Evolutionary conservation across 108 stramenopile species (phyloP), one percentile per base, ranked within the genome.

Genomic region (Fragilariopsis cylindrus): DNA sequence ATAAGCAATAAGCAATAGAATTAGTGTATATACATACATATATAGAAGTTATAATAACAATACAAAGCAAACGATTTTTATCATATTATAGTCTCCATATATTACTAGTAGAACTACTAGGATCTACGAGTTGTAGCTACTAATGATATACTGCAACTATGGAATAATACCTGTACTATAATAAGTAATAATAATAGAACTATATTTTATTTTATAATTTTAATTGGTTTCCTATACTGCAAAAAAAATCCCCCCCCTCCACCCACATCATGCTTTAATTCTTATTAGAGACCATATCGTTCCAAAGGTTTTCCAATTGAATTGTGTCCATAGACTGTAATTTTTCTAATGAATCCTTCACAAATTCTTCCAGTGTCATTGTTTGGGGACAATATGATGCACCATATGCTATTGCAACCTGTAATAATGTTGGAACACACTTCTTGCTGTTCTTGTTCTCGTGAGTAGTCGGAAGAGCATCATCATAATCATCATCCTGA

Each of bases 371-470:
- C 58, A 60, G 21, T 11, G n/a, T 21, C 58, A 30, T 56, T 5
- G 55, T 19, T 4, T 5, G 9, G 19, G 5, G 5, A 11, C 55
- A 19, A 11, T n/a, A 9, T 6, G 55, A 9, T 56, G 55, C 0
- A 13, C 43, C 65, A 43, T 13, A 65, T 6, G 65, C 65, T 13
- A 65, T 19, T n/a, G 65, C 65, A 13, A 65, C 45, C 65, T 65
- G 65, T 1, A 65, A 41, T 4, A 16, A 47, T 13, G 65, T 45
- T 4, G 65, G 65, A 45, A 15, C 19, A 16, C 49, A 65, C 21
- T 60, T 30, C 39, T 21, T 12, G 3, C 41, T 9, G 9, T 52
- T 52, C 50, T 52, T 52, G 30, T 30, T 30, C 30, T 30, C 2
- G 2, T 30, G 30, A 30, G 30, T 30, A 13, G 50, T 13, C 12